A percentile compares a stretch with the other conserved stretches of the same genome.
Evolutionary conservation across 1,139 yeast genomes (phyloP).

Genomic region (Zygosaccharomyces sapae): DNA sequence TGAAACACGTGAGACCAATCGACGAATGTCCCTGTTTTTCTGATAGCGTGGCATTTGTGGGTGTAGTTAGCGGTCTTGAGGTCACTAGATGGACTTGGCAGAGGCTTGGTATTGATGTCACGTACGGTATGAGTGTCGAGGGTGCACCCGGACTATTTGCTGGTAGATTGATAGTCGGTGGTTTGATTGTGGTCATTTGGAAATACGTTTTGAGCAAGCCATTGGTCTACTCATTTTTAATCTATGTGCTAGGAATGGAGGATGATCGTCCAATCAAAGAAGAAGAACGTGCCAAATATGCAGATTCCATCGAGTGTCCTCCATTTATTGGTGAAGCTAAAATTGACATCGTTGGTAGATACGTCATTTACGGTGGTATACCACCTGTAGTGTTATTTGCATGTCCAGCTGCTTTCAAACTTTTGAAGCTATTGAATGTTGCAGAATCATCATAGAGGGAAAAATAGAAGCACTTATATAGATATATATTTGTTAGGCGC

Average conservation of each 20-base stretch:
- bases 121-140: slow-evolving; percentile 11
- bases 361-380: slow-evolving; percentile 33
- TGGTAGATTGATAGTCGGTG: slow-evolving; percentile 28
- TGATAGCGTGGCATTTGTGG: slow-evolving; percentile 89
- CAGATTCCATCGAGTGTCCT: slow-evolving; percentile 20
- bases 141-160: slow-evolving; percentile 15
- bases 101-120: slow-evolving; percentile 10
- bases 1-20: slow-evolving; percentile 77
- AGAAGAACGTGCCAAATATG: slow-evolving; percentile 13
- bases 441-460: neutral
- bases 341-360: slow-evolving; percentile 31
- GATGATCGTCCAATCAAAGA: slow-evolving; percentile 26
- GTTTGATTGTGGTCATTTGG: slow-evolving; percentile 29
- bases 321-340: slow-evolving; percentile 27
- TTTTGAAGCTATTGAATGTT: slow-evolving; percentile 11
- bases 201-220: slow-evolving; percentile 29
- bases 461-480: slow-evolving; percentile 6
- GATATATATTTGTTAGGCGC: slow-evolving; percentile 17
- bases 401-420: slow-evolving; percentile 24
- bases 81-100: slow-evolving; percentile 28
- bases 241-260: slow-evolving; percentile 16
- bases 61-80: slow-evolving; percentile 71
- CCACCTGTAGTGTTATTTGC: slow-evolving; percentile 29
- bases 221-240: slow-evolving; percentile 20
- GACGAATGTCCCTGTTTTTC: slow-evolving; percentile 97